A percentile compares a stretch with the other conserved stretches of the same genome.
Conservation (phyloP, 2,329 filamentous ascomycete species). For the Diplocarpon rosae region DNA sequence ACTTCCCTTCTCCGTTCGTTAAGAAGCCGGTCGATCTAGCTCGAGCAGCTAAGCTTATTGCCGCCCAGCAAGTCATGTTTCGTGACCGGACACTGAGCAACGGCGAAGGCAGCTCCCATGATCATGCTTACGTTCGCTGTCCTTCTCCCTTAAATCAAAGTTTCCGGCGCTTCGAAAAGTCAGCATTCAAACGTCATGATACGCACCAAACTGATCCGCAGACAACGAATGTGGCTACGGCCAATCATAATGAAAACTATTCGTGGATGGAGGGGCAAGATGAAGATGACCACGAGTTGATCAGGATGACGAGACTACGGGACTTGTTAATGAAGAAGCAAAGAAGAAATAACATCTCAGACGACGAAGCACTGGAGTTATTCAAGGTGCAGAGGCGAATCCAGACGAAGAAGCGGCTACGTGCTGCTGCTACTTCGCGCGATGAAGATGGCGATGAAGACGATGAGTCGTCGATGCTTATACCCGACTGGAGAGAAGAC, state of each 20-base stretch:
- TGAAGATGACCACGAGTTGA: constrained; percentile 2
- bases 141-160: neutral
- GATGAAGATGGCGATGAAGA: neutral
- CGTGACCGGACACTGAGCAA: neutral
- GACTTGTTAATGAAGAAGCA: constrained; percentile 4
- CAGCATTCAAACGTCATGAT: too few relatives aligned
- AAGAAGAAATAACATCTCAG: constrained; percentile 2
- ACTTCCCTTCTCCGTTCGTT: neutral
- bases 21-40: neutral
- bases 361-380: constrained; percentile 3
- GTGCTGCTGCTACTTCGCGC: neutral
- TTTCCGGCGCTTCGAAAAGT: neutral
- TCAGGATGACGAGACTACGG: neutral
- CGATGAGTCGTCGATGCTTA: neutral
- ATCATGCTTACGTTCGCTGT: neutral
- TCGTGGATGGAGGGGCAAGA: neutral
- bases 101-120: neutral
- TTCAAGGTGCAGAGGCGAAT: constrained; percentile 7
- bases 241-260: too few relatives aligned
- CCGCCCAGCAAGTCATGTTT: constrained; percentile 1
- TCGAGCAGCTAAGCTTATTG: neutral
- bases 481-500: neutral
- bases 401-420: neutral
- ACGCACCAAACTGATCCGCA: too few relatives aligned
- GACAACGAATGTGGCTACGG: too few relatives aligned